phyloP scores from a whole-genome alignment of 2,329 filamentous ascomycete genomes.

The Cladosporium phlei region DNA sequence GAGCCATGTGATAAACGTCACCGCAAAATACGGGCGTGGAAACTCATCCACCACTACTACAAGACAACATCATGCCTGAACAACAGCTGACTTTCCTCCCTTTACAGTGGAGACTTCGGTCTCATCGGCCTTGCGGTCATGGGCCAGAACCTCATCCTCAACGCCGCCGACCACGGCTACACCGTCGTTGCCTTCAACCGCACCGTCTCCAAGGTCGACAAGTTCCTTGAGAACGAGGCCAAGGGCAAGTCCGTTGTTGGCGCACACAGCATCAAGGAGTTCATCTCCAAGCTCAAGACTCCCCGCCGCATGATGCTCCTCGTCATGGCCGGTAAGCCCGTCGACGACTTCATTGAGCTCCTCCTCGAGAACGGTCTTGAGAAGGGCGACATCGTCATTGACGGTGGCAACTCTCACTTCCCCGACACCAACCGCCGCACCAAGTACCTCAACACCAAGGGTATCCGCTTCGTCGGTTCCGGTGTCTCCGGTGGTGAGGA shows the following conservation, averaged over 20 bases:
- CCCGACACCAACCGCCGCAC: constrained; percentile 97
- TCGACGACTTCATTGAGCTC: constrained; percentile 98
- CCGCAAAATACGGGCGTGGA: constrained; percentile 3
- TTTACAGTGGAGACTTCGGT: constrained; percentile 48
- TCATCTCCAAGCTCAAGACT: constrained; percentile 92
- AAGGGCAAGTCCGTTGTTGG: constrained; percentile 86
- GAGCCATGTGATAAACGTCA: no score
- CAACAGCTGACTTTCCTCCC: constrained; percentile 19
- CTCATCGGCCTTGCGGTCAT: constrained; percentile 51
- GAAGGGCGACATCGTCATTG: constrained; percentile 95
- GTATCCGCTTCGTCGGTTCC: constrained; percentile 90
- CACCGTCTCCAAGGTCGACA: constrained; percentile 96
- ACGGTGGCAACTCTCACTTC: constrained; percentile 98
- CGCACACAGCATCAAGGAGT: constrained; percentile 90
- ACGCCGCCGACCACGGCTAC: constrained; percentile 63
- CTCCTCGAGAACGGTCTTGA: constrained; percentile 70
- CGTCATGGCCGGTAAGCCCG: constrained; percentile 95
- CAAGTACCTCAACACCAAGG: constrained; percentile 79
- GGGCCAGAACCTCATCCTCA: constrained; percentile 54
- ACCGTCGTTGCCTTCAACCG: constrained; percentile 98
- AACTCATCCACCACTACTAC: not conserved
- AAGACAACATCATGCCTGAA: not conserved
- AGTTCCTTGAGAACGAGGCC: constrained; percentile 44
- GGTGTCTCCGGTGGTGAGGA: constrained; percentile 99
- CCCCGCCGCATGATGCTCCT: constrained; percentile 97